phyloP scores from a whole-genome alignment of 306 rosid genomes.

The Mimosa pudica region DNA sequence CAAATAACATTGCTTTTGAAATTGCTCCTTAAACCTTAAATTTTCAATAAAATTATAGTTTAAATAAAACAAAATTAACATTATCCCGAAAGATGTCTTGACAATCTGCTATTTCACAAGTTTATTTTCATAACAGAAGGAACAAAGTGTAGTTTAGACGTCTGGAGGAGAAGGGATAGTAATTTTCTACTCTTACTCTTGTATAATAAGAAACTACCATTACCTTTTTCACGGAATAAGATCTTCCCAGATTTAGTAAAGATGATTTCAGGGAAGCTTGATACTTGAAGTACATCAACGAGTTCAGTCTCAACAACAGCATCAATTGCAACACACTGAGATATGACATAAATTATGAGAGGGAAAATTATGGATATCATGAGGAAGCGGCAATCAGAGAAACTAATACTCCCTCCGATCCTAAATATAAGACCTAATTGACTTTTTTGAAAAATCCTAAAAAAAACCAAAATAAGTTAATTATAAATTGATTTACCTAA shows the following conservation, averaged over 20 bases:
- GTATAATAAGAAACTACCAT: not conserved
- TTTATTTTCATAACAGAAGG: not conserved
- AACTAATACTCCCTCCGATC: not conserved
- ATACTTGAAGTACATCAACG: conserved; percentile 69
- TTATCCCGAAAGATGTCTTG: not conserved
- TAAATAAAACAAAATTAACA: not conserved
- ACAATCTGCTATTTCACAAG: not conserved
- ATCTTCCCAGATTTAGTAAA: conserved; percentile 89
- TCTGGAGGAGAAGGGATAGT: not conserved
- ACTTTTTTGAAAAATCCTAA: no score
- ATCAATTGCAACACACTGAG: conserved; percentile 84
- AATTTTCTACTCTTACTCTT: not conserved
- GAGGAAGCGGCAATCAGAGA: conserved; percentile 15
- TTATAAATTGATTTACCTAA: no score
- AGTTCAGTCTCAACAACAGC: conserved; percentile 80
- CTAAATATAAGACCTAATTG: no score
- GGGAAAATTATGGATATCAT: not conserved
- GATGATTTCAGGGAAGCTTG: conserved; percentile 77
- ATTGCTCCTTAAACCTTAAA: no score
- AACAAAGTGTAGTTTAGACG: not conserved
- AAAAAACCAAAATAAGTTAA: no score
- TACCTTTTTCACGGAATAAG: conserved; percentile 83
- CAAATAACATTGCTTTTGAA: no score
- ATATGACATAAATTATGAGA: conserved; percentile 20
- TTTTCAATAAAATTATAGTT: not conserved